Base-by-base conservation (phyloP, 805 yeast genomes). In the Cyberlindnera mycetangii region DNA sequence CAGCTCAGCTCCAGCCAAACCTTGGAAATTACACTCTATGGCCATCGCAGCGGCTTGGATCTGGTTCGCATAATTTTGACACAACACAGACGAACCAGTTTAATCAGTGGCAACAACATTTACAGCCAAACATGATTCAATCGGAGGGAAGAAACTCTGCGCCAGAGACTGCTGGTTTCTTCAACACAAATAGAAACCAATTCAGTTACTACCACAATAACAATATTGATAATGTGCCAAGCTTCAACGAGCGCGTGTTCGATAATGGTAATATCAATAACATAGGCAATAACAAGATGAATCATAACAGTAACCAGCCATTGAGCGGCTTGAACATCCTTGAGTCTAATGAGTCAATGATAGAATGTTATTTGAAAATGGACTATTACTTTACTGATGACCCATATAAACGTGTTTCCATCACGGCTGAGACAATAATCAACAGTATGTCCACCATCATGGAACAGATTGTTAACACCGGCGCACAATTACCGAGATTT, bases 321-420 rank as follows among this genome's bases (percentile, higher is more conserved):
- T n/a, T n/a, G n/a, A n/a, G n/a, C n/a, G n/a, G n/a, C n/a, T n/a
- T 14, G n/a, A 30, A 12, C 36, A 39, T 50, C 41, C 43, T 34
- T 5, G 58, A 58, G 34, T 49, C 59, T 1, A 50, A 51, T 17
- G 44, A 43, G 7, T 22, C 46, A 11, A 24, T 55, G 37, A 31
- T 34, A 9, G 48, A 54, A 32, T 49, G 53, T 28, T 59, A 58
- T 41, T 45, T 43, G 22, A 31, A 48, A 7, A 38, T 55, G 14
- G 62, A 59, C 38, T 51, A 41, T 28, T 59, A 59, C 35, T 59
- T 59, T 43, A 51, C 48, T 2, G 33, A 46, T 18, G 63, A 59
- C 39, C 55, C 54, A 10, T 51, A 47, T 32, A 51, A 53, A 22
- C 44, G 63, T 32, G 53, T 55, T 17, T 43, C 54, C 6, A 55